Evolutionary conservation across 495 filamentous ascomycete species (phyloP).

Genomic region (Trypethelium eluteriae): DNA sequence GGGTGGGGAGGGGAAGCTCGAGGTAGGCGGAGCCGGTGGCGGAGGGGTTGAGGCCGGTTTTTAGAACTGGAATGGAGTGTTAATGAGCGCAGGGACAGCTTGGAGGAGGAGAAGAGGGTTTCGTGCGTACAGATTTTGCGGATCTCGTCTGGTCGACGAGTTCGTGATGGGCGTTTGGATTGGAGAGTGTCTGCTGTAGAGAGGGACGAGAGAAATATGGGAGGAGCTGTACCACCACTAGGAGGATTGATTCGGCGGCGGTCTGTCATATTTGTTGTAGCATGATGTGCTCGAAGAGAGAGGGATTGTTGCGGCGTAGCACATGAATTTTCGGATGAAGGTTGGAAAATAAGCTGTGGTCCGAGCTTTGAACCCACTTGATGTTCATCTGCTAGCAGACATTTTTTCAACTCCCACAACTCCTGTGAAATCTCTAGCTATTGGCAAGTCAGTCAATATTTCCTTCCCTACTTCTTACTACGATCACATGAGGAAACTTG

Average conservation of each 20-base stretch:
- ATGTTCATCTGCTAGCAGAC: not conserved
- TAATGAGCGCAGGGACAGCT: not conserved
- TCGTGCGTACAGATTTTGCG: constrained; percentile 21
- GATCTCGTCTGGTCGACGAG: constrained; percentile 23
- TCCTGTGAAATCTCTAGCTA: no score
- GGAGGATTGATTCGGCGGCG: constrained; percentile 89
- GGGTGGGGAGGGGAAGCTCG: constrained; percentile 62
- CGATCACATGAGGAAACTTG: constrained; percentile 53
- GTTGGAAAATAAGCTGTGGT: not conserved
- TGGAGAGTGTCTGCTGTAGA: constrained; percentile 32
- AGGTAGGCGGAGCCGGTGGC: constrained; percentile 92
- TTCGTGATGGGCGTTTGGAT: constrained; percentile 46
- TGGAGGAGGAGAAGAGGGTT: not conserved
- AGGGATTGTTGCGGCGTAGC: not conserved
- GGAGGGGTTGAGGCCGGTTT: constrained; percentile 86
- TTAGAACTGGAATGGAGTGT: constrained; percentile 55
- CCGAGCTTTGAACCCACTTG: not conserved
- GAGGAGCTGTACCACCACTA: constrained; percentile 64
- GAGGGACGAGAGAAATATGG: constrained; percentile 51
- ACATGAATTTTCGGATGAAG: not conserved
- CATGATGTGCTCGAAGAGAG: not conserved
- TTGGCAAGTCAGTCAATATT: not conserved
- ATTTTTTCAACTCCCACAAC: not conserved
- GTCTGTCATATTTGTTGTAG: constrained; percentile 43
- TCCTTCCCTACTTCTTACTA: not conserved